These are phyloP conservation scores for Cephalotrichum gorgonifer DNA, from an alignment of 2,329 filamentous ascomycete species.

Conservation along the genomic window DNA sequence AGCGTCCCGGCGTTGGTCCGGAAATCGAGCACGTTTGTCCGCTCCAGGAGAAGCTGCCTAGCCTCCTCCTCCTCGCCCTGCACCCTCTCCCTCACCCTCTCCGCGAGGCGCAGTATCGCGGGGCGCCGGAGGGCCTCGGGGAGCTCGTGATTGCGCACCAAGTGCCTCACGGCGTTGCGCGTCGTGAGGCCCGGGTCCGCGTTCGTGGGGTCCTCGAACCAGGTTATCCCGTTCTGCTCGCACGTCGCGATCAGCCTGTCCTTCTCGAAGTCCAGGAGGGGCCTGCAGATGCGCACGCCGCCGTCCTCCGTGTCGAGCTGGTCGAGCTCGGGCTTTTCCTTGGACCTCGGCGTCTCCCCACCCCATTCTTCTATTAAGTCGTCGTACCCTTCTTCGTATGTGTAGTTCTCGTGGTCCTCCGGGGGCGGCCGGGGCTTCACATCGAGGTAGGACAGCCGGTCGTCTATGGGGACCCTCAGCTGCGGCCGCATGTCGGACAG, in stretches of 20 bases:
- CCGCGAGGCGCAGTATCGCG: slow-evolving; percentile 51
- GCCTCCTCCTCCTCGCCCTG: slow-evolving; percentile 39
- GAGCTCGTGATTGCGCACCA: slow-evolving; percentile 47
- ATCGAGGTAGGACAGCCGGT: not conserved
- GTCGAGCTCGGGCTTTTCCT: not conserved
- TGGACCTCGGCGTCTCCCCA: too few species aligned
- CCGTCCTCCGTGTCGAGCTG: slow-evolving; percentile 43
- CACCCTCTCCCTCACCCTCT: slow-evolving; percentile 34
- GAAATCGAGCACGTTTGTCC: slow-evolving; percentile 34
- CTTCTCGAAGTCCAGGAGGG: slow-evolving; percentile 63
- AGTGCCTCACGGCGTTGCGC: slow-evolving; percentile 69
- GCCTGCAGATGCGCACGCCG: slow-evolving; percentile 57
- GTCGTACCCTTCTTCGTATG: not conserved
- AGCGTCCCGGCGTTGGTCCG: slow-evolving; percentile 37
- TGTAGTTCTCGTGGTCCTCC: not conserved
- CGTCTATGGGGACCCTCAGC: not conserved
- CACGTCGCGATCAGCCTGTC: slow-evolving; percentile 67
- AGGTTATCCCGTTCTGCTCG: slow-evolving; percentile 51
- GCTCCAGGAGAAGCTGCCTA: slow-evolving; percentile 36
- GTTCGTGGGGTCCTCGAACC: slow-evolving; percentile 85
- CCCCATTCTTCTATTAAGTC: not conserved
- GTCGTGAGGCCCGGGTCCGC: slow-evolving; percentile 62
- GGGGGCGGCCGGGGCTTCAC: not conserved
- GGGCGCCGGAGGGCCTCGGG: slow-evolving; percentile 60
- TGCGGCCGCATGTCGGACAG: not conserved